Evolutionary conservation across 2,329 filamentous ascomycete species (phyloP).

Genomic region (Apiospora phragmitis): DNA sequence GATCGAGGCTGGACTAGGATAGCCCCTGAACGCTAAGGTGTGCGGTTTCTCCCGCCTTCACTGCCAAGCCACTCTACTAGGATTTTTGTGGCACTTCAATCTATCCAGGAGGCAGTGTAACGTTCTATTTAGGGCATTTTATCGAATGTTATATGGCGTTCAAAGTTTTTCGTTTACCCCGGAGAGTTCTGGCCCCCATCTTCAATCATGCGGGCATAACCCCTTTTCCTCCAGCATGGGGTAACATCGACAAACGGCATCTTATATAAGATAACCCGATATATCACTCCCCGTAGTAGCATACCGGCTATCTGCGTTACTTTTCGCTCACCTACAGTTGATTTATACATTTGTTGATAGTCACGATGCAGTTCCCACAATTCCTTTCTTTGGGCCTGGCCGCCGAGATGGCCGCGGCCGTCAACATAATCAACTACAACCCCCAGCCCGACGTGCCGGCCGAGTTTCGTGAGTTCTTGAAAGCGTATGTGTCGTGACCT

Average conservation of each 20-base stretch:
- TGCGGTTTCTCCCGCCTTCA: neutral
- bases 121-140: neutral
- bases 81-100: neutral
- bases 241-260: neutral
- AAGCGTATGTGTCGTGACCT: neutral
- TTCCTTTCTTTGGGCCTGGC: neutral
- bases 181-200: neutral
- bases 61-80: neutral
- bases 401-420: neutral
- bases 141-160: neutral
- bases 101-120: neutral
- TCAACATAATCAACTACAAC: conserved; percentile 13
- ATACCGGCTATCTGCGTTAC: neutral
- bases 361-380: neutral
- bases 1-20: neutral
- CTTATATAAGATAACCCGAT: neutral
- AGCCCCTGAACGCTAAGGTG: neutral
- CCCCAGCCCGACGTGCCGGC: conserved; percentile 11
- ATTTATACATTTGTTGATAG: neutral
- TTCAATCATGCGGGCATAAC: neutral
- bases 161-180: neutral
- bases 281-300: too few species aligned
- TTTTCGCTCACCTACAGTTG: neutral
- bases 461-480: conserved; percentile 14
- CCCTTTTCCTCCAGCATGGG: too few species aligned